These are phyloP conservation scores for Trypanosoma congolense DNA, from an alignment of 208 protist genomes.

Conservation along the genomic window DNA sequence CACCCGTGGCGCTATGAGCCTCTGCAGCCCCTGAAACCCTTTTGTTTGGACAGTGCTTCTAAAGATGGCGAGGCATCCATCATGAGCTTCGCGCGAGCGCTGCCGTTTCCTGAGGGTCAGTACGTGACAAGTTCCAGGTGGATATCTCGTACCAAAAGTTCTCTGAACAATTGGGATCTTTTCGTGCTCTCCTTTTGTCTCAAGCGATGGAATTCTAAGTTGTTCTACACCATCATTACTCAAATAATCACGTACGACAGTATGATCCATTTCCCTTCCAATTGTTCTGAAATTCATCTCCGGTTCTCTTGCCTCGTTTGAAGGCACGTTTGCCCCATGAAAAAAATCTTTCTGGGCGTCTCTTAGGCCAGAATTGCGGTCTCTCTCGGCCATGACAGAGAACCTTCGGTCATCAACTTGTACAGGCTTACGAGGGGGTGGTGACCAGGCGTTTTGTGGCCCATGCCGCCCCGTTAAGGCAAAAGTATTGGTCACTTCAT, in stretches of 20 bases:
- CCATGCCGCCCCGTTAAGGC: too few relatives aligned
- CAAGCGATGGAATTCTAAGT: constrained; percentile 64
- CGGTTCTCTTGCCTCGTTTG: too few relatives aligned
- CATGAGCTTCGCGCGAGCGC: constrained; percentile 17
- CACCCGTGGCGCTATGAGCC: constrained; percentile 41
- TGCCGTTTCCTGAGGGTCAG: constrained; percentile 68
- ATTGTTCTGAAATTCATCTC: too few relatives aligned
- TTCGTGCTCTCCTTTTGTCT: constrained; percentile 48
- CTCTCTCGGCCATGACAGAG: too few relatives aligned
- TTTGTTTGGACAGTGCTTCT: constrained; percentile 50
- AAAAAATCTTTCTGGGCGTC: too few relatives aligned
- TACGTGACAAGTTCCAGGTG: constrained; percentile 39
- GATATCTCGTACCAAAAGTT: constrained; percentile 69
- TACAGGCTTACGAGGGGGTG: too few relatives aligned
- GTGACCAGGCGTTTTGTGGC: too few relatives aligned
- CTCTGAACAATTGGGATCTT: constrained; percentile 62
- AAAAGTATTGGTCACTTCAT: too few relatives aligned
- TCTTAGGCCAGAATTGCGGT: too few relatives aligned
- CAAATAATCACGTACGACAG: constrained; percentile 69
- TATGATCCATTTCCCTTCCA: too few relatives aligned
- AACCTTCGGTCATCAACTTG: too few relatives aligned
- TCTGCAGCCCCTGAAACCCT: constrained; percentile 73
- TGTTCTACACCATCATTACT: constrained; percentile 42
- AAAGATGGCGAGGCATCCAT: constrained; percentile 32
- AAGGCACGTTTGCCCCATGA: too few relatives aligned